Conservation (phyloP, 164 flowering plant species). For the Warburgia ugandensis region DNA sequence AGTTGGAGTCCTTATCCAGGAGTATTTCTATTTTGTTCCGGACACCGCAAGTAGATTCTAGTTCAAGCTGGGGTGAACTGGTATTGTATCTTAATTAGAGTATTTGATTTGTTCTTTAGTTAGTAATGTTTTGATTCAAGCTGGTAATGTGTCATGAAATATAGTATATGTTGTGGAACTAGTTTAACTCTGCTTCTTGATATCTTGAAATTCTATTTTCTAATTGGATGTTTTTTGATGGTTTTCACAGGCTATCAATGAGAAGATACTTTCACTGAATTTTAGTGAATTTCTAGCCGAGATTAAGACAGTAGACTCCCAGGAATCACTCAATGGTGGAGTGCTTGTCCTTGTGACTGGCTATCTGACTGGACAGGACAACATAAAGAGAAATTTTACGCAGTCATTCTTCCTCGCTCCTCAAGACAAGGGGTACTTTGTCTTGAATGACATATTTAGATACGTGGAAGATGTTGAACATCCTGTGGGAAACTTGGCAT, state of each 20-base stretch:
- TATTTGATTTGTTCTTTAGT: too few species aligned
- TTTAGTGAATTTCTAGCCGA: constrained; percentile 32
- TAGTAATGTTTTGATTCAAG: too few species aligned
- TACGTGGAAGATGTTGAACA: constrained; percentile 38
- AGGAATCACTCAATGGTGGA: constrained; percentile 56
- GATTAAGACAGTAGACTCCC: constrained; percentile 66
- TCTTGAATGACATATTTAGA: constrained; percentile 68
- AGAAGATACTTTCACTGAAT: constrained; percentile 22
- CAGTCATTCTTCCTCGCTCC: constrained; percentile 82
- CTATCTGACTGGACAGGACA: constrained; percentile 43
- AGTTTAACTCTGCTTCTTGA: too few species aligned
- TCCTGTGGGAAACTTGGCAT: constrained; percentile 16
- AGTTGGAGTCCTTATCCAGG: too few species aligned
- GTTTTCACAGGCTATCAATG: constrained; percentile 27
- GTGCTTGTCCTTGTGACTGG: constrained; percentile 79
- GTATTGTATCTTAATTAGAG: too few species aligned
- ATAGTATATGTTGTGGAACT: too few species aligned
- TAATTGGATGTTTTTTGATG: too few species aligned
- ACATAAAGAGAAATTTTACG: constrained; percentile 36
- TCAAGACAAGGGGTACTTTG: constrained; percentile 46
- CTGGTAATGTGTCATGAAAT: too few species aligned
- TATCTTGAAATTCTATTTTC: too few species aligned
- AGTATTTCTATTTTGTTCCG: too few species aligned
- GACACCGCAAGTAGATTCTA: too few species aligned
- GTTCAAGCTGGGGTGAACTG: too few species aligned